Percentiles rank a stretch among this genome's conserved stretches.
These are phyloP conservation scores for Fusarium buxicola DNA, from an alignment of 2,329 filamentous ascomycete species.

Conservation along the genomic window DNA sequence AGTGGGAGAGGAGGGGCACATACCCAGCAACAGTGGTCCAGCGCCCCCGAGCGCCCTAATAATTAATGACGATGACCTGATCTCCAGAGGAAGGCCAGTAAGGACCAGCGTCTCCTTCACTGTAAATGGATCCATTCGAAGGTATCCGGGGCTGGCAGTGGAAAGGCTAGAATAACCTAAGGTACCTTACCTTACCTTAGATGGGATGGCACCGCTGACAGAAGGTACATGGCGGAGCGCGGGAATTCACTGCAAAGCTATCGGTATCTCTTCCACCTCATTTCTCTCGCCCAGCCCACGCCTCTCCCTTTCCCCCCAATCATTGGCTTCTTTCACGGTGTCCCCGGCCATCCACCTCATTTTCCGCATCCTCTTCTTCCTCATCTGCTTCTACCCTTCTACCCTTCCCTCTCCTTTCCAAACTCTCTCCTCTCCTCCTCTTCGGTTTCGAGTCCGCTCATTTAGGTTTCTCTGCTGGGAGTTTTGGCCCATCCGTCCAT, in stretches of 20 bases:
- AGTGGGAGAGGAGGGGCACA: neutral
- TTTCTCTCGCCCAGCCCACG: conserved; percentile 31
- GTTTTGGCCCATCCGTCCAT: conserved; percentile 25
- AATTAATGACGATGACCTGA: conserved; percentile 2
- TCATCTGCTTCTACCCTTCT: conserved; percentile 23
- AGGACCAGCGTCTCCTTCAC: conserved; percentile 2
- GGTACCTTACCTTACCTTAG: neutral
- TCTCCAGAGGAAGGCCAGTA: conserved; percentile 1
- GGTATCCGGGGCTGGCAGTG: conserved; percentile 31
- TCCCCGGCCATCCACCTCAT: conserved; percentile 33
- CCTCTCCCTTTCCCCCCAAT: conserved; percentile 32
- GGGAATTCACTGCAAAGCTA: conserved; percentile 7
- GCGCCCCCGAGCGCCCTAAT: neutral
- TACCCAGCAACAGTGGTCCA: conserved; percentile 1
- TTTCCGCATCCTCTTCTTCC: conserved; percentile 32
- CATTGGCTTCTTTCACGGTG: conserved; percentile 29
- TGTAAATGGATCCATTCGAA: conserved; percentile 9
- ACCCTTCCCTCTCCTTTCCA: conserved; percentile 21
- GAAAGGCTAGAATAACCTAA: conserved; percentile 27
- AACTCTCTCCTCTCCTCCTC: conserved; percentile 15
- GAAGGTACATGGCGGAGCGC: conserved; percentile 14
- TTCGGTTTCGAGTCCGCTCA: conserved; percentile 26
- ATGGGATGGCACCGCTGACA: neutral
- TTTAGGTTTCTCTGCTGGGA: conserved; percentile 31
- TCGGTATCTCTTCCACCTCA: conserved; percentile 28